These are phyloP conservation scores for Cyclotella kingstonii DNA, from an alignment of 108 stramenopile genomes.

Conservation along the genomic window DNA sequence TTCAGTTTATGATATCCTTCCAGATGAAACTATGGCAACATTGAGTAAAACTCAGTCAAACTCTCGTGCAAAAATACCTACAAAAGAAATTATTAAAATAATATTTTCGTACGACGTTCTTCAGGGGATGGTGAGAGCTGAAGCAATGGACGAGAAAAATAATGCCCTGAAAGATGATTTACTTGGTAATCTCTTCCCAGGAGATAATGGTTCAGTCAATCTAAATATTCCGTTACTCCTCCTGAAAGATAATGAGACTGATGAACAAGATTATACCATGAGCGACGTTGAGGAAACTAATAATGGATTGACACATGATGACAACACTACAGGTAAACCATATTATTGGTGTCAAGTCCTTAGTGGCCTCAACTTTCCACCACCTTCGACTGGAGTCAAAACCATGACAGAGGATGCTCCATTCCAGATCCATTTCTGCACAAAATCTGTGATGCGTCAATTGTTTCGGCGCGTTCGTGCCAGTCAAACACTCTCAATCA, in stretches of 20 bases:
- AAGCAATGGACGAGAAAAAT: constrained; percentile 1
- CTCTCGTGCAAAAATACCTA: not conserved
- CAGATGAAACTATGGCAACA: constrained; percentile 16
- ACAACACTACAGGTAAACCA: constrained; percentile 32
- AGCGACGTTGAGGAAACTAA: not conserved
- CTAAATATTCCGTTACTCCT: constrained; percentile 31
- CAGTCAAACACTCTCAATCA: constrained; percentile 41
- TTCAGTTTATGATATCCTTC: constrained; percentile 20
- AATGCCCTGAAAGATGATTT: constrained; percentile 14
- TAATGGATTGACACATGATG: constrained; percentile 3
- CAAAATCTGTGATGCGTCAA: constrained; percentile 55
- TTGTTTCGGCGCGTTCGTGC: constrained; percentile 61
- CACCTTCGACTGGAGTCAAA: constrained; percentile 18
- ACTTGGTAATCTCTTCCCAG: constrained; percentile 36
- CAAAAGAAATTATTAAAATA: constrained; percentile 12
- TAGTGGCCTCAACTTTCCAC: constrained; percentile 58
- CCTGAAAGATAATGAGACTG: constrained; percentile 22
- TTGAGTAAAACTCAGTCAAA: constrained; percentile 14
- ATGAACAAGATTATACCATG: constrained; percentile 4
- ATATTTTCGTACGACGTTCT: constrained; percentile 16
- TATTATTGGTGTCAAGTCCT: constrained; percentile 86
- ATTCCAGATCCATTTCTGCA: constrained; percentile 37
- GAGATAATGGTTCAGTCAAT: constrained; percentile 32
- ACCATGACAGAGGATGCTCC: constrained; percentile 5
- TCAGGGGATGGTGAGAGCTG: constrained; percentile 26